Evolutionary conservation across 495 filamentous ascomycete genomes (phyloP), one percentile per base, ranked within the genome.

Genomic region (Penicillium turbatum): DNA sequence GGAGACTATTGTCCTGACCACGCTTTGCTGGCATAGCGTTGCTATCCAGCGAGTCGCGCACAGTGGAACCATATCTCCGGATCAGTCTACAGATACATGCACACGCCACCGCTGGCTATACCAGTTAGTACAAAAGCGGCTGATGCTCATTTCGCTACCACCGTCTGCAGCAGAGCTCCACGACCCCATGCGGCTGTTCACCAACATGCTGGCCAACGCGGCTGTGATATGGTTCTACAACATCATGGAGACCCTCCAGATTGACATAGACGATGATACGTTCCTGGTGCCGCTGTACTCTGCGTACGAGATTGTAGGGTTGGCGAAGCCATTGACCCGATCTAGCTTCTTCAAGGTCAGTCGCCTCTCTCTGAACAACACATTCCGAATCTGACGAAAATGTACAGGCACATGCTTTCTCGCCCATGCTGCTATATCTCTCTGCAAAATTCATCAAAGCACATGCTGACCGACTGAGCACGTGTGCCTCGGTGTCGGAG

Each of bases 161-260:
- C n/a, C 49, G 0, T 51, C 38, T 2, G 19, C 49, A 29, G 38
- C 39, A 1, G 38, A 51, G 16, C 49, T 51, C 2, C 27, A 42
- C 10, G 49, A 51, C 11, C 49, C 49, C 2, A 43, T 51, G 49
- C 49, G 49, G 1, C 49, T 51, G 4, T 51, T 51, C 39, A 43
- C 39, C 3, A 51, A 51, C 24, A 51, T 51, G 49, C 38, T 51
- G 6, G 49, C 49, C 1, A 51, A 51, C 19, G 40, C 49, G 2
- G 49, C 49, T 3, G 39, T 51, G 1, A 42, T 51, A 40, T 51
- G 49, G 49, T 43, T 43, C 3, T 40, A 51, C 30, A 42, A 42
- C 6, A 51, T 43, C 1, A 35, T 35, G 13, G 39, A 51, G 31
- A 7, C 13, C 31, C 17, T 43, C 9, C 38, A 17, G 12, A 26